Evolutionary conservation across 2,329 filamentous ascomycete genomes (phyloP), one percentile per base, ranked within the genome.

Genomic region (Calonectria henricotiae): DNA sequence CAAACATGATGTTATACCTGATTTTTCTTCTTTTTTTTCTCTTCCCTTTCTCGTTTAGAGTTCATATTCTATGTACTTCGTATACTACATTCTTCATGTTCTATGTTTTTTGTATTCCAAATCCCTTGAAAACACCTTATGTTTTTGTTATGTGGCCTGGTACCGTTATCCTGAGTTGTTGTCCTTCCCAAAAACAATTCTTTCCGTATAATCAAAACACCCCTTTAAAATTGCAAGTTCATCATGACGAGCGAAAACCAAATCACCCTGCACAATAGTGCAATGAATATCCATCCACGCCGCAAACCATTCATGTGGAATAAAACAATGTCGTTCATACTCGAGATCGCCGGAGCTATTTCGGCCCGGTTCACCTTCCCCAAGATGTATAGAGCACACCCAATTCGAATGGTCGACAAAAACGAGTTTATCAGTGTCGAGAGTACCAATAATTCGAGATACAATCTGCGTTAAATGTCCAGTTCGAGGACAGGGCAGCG

Each of bases 371-470:
- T 54, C 62, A 20, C 43, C 39, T 23, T 67, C 54, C 15, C 62
- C 62, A 25, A 74, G 60, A 62, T 71, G 41, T 67, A 65, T 41
- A 17, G 72, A 71, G 60, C 72, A 74, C 23, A 72, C 47, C 70
- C 70, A 74, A 54, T 20, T 71, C 51, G 65, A 47, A 27, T 75
- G 72, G 65, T 82, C 81, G 4, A 81, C 43, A 54, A 71, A 76
- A 23, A 84, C 77, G 0, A 79, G 76, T 23, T 80, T 82, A 55
- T 81, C 78, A 58, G 79, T 75, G 44, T 80, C 80, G 25, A 80
- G 79, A 60, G 83, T 77, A 15, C 80, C 71, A 20, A 79, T 73
- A 8, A 79, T 71, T 11, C 62, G 74, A 1, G 44, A 27, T 35
- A 41, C 61, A 15, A 64, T 65, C 23, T 12, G 67, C 20, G 54